A percentile compares a stretch with the other conserved stretches of the same genome.
Evolutionary conservation across 1,284 basidiomycete species (phyloP).

Genomic region (Ustilago cynodontis): DNA sequence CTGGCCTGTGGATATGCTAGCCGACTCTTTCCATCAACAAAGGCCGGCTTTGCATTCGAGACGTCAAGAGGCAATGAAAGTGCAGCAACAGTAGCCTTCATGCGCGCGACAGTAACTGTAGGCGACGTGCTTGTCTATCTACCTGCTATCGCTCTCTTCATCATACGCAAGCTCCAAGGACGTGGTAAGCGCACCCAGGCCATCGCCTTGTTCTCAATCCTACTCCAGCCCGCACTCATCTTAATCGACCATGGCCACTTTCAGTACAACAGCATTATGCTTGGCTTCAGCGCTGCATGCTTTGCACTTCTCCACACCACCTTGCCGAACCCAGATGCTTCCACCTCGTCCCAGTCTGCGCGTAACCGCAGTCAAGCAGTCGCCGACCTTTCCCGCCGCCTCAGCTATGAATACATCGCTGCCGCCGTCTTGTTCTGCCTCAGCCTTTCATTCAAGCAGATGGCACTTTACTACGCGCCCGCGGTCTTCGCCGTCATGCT

Average conservation of each 20-base stretch:
- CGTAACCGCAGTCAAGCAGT: slow-evolving; percentile 34
- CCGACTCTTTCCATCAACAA: slow-evolving; percentile 37
- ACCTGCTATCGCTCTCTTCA: slow-evolving; percentile 73
- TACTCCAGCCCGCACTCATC: slow-evolving; percentile 85
- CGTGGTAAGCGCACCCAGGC: slow-evolving; percentile 62
- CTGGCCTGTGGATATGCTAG: slow-evolving; percentile 43
- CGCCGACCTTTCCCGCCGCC: slow-evolving; percentile 58
- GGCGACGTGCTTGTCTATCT: slow-evolving; percentile 82
- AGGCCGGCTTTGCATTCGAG: slow-evolving; percentile 75
- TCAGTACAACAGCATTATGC: slow-evolving; percentile 73
- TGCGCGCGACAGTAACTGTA: slow-evolving; percentile 81
- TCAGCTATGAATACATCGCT: slow-evolving; percentile 73
- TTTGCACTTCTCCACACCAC: slow-evolving; percentile 63
- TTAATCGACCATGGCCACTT: slow-evolving; percentile 93
- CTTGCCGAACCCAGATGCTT: slow-evolving; percentile 61
- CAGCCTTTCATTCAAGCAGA: slow-evolving; percentile 91
- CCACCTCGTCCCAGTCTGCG: slow-evolving; percentile 1
- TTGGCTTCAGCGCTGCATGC: slow-evolving; percentile 61
- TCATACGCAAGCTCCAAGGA: slow-evolving; percentile 56
- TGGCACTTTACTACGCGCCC: slow-evolving; percentile 93
- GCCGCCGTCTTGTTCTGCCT: slow-evolving; percentile 86
- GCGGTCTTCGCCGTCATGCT: slow-evolving; percentile 72
- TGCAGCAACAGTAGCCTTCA: slow-evolving; percentile 75
- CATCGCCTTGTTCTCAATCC: slow-evolving; percentile 72
- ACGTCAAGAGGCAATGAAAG: slow-evolving; percentile 83